A percentile compares a stretch with the other conserved stretches of the same genome.
These are phyloP conservation scores for Aspergillus sp. DNA, from an alignment of 2,329 filamentous ascomycete species.

Conservation along the genomic window DNA sequence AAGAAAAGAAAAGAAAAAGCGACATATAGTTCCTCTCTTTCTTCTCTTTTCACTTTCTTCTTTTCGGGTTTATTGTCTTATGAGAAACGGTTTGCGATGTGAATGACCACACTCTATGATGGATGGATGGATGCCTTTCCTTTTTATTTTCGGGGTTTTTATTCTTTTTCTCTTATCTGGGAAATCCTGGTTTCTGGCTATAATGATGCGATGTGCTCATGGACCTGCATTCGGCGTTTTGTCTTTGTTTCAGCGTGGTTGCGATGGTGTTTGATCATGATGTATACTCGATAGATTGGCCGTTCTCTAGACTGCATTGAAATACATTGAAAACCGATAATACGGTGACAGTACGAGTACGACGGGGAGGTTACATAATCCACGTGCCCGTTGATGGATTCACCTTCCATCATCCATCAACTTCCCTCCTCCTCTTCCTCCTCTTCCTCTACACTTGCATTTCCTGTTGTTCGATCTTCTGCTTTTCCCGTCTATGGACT, in stretches of 20 bases:
- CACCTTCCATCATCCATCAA: background rate
- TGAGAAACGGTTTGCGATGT: conserved; percentile 1
- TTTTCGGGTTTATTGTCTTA: background rate
- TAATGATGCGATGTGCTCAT: background rate
- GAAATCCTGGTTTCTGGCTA: background rate
- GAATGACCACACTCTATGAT: background rate
- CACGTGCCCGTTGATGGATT: too few relatives aligned
- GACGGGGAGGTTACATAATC: too few relatives aligned
- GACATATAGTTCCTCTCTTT: background rate
- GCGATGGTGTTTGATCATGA: background rate
- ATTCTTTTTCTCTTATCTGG: background rate
- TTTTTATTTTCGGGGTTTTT: background rate
- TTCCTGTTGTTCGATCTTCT: conserved; percentile 10
- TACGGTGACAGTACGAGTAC: too few relatives aligned
- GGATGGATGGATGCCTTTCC: conserved; percentile 1
- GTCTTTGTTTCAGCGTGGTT: background rate
- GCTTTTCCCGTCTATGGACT: conserved; percentile 27
- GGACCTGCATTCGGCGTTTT: conserved; percentile 8
- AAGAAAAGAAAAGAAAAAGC: background rate
- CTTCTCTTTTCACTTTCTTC: background rate
- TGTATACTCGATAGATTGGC: background rate
- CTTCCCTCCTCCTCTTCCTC: conserved; percentile 4
- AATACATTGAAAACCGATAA: too few relatives aligned
- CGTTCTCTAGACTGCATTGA: too few relatives aligned
- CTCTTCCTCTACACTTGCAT: conserved; percentile 1